Percentiles rank a stretch among this genome's conserved stretches.
phyloP scores from a whole-genome alignment of 768 basidiomycete species.

The Boletus sp. region DNA sequence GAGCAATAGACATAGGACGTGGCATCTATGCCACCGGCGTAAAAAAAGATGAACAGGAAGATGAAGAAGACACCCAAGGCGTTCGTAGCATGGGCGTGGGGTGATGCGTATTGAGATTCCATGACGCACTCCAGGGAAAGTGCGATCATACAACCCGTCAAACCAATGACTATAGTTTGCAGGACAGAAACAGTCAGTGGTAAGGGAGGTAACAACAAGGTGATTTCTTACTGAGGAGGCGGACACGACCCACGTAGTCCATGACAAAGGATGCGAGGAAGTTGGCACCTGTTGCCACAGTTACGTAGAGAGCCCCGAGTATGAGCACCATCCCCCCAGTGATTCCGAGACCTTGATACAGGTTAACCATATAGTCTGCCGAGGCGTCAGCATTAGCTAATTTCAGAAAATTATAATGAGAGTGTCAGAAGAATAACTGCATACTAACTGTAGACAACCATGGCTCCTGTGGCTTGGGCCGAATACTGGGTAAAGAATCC shows the following conservation, averaged over 20 bases:
- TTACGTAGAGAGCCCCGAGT: background rate
- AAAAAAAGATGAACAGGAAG: background rate
- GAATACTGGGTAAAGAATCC: background rate
- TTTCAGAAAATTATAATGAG: background rate
- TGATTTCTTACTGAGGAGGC: background rate
- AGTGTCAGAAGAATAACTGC: background rate
- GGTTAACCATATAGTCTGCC: background rate
- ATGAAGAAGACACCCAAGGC: background rate
- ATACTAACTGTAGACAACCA: slow-evolving; percentile 2
- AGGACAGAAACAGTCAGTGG: background rate
- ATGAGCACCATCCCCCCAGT: background rate
- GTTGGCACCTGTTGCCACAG: background rate
- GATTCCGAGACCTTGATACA: background rate
- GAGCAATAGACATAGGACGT: slow-evolving; percentile 1
- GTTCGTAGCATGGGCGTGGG: background rate
- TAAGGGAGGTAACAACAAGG: background rate
- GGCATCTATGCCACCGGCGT: background rate
- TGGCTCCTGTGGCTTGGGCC: background rate
- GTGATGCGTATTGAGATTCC: background rate
- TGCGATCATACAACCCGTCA: background rate
- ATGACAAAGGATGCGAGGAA: background rate
- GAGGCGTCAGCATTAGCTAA: background rate
- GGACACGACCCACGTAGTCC: slow-evolving; percentile 1
- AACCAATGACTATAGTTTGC: background rate
- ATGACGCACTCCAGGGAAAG: background rate